Evolutionary conservation across 768 basidiomycete species (phyloP).

Genomic region (Russula olivacea): DNA sequence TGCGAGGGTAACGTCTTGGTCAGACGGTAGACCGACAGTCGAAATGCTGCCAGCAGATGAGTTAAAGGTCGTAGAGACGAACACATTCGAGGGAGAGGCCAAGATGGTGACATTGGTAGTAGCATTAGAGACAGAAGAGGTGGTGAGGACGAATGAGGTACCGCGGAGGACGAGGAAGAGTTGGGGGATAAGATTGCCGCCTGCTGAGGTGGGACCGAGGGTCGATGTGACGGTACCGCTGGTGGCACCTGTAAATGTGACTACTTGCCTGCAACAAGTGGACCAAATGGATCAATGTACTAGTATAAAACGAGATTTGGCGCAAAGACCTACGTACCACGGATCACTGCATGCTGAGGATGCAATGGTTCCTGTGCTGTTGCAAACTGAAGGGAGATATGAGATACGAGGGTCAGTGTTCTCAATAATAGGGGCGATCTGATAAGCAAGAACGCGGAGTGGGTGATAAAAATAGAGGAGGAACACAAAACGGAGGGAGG

Average conservation of each 20-base stretch:
- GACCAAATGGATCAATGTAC: slow-evolving; percentile 7
- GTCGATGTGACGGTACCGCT: slow-evolving; percentile 26
- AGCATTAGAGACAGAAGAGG: slow-evolving; percentile 24
- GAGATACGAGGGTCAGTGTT: slow-evolving; percentile 23
- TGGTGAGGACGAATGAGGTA: slow-evolving; percentile 22
- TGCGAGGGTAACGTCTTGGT: slow-evolving; percentile 22
- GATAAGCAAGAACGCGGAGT: neutral
- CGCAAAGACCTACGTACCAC: slow-evolving; percentile 9
- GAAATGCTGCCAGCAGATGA: slow-evolving; percentile 23
- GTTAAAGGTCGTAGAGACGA: slow-evolving; percentile 18
- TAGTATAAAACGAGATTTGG: neutral
- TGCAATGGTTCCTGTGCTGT: neutral
- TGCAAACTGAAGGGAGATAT: slow-evolving; percentile 24
- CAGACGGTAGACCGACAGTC: slow-evolving; percentile 20
- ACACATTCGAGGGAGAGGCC: slow-evolving; percentile 24
- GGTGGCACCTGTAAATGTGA: slow-evolving; percentile 17
- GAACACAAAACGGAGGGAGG: slow-evolving; percentile 5
- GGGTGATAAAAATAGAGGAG: neutral
- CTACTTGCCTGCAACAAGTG: slow-evolving; percentile 19
- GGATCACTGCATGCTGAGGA: slow-evolving; percentile 10
- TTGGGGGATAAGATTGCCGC: slow-evolving; percentile 21
- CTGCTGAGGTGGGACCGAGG: slow-evolving; percentile 15
- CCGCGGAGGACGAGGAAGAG: slow-evolving; percentile 26
- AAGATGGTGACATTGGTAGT: slow-evolving; percentile 25
- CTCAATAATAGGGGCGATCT: slow-evolving; percentile 15